phyloP scores from a whole-genome alignment of 495 filamentous ascomycete species.

The Neurospora sp. region DNA sequence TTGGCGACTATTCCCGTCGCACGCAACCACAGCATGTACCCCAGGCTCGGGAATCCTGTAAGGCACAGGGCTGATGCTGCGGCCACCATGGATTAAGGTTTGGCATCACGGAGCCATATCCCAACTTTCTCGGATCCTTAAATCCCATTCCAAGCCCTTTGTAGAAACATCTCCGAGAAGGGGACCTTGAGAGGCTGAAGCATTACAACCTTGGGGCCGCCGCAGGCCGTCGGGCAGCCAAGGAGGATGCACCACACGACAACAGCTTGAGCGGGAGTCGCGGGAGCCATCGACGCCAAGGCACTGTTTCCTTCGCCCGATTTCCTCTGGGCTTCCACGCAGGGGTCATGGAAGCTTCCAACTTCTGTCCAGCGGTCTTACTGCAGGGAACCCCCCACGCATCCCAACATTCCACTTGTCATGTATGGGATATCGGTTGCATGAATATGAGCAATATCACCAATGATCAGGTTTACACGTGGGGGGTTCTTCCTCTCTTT shows the following conservation, averaged over 20 bases:
- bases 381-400: neutral
- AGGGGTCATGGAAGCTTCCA: constrained; percentile 13
- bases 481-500: neutral
- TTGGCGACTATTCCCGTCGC: neutral
- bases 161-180: constrained; percentile 21
- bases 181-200: constrained; percentile 6
- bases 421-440: neutral
- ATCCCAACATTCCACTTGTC: neutral
- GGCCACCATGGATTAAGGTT: constrained; percentile 16
- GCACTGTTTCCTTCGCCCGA: neutral
- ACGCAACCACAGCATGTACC: neutral
- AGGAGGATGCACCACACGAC: neutral
- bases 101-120: constrained; percentile 15
- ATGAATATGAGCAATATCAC: neutral
- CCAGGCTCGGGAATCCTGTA: neutral
- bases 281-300: constrained; percentile 11
- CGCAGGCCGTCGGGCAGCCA: constrained; percentile 9
- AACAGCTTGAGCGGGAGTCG: neutral
- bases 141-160: constrained; percentile 18
- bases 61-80: constrained; percentile 7
- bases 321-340: constrained; percentile 11
- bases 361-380: neutral
- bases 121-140: constrained; percentile 2
- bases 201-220: constrained; percentile 11
- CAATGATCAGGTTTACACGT: neutral